phyloP scores from a whole-genome alignment of 495 filamentous ascomycete genomes.

The Daldinia caldariorum region DNA sequence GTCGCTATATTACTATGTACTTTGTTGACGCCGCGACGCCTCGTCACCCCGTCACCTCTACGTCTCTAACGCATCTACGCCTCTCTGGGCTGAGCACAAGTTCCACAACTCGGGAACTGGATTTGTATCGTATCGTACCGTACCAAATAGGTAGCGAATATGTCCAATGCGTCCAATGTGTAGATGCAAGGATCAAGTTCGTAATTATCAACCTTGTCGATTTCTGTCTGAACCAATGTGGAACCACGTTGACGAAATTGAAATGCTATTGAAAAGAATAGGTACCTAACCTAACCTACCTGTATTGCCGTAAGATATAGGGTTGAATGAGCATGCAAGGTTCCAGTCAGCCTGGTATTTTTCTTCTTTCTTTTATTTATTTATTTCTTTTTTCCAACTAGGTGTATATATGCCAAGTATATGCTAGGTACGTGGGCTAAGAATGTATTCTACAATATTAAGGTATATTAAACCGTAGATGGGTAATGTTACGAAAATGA shows the following conservation, averaged over 20 bases:
- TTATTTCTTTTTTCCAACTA: too few relatives aligned
- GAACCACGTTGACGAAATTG: conserved; percentile 28
- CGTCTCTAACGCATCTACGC: too few relatives aligned
- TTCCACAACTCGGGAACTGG: conserved; percentile 27
- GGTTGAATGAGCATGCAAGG: conserved; percentile 29
- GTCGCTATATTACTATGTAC: conserved; percentile 14
- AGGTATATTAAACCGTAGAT: not conserved
- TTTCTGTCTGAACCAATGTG: conserved; percentile 29
- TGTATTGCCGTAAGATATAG: conserved; percentile 6
- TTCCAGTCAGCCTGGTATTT: not conserved
- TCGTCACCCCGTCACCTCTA: too few relatives aligned
- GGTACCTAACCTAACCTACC: too few relatives aligned
- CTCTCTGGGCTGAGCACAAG: conserved; percentile 30
- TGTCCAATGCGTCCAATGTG: conserved; percentile 22
- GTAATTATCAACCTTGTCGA: conserved; percentile 38
- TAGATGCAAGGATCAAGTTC: conserved; percentile 31
- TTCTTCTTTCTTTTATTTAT: too few relatives aligned
- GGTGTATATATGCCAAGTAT: not conserved
- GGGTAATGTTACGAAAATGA: not conserved
- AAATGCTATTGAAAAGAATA: conserved; percentile 14
- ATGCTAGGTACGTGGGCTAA: not conserved
- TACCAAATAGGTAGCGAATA: conserved; percentile 23
- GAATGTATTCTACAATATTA: conserved; percentile 4
- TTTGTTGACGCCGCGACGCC: conserved; percentile 16
- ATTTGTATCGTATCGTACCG: conserved; percentile 28